Conservation (phyloP, 176 grass and related monocot species). For the Raddia guianensis region DNA sequence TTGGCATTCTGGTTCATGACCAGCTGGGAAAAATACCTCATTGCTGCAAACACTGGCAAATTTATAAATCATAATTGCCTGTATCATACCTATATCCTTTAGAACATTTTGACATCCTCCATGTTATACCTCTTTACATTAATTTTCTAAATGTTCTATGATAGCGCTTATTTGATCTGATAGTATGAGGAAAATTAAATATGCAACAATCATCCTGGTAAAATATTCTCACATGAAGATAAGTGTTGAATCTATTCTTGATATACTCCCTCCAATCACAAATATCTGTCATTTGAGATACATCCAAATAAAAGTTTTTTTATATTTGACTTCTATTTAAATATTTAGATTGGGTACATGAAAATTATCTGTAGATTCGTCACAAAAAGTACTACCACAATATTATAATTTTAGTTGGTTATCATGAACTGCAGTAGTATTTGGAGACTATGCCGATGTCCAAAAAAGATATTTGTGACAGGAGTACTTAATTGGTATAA, state of each 20-base stretch:
- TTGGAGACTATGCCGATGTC: too few relatives aligned
- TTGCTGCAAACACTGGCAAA: not conserved
- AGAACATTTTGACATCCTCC: not conserved
- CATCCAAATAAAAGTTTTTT: too few relatives aligned
- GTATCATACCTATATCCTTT: slow-evolving; percentile 16
- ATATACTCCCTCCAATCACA: not conserved
- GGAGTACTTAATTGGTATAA: too few relatives aligned
- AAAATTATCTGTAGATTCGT: too few relatives aligned
- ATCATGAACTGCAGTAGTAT: too few relatives aligned
- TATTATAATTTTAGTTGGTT: too few relatives aligned
- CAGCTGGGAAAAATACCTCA: slow-evolving; percentile 7
- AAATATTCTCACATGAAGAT: not conserved
- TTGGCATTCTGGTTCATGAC: slow-evolving; percentile 17
- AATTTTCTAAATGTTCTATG: slow-evolving; percentile 9
- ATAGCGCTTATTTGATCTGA: not conserved
- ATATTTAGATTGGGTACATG: too few relatives aligned
- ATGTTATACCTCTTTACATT: not conserved
- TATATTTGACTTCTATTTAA: too few relatives aligned
- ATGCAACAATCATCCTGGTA: not conserved
- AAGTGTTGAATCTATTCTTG: slow-evolving; percentile 5
- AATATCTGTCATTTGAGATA: too few relatives aligned
- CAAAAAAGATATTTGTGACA: too few relatives aligned
- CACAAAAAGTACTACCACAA: too few relatives aligned
- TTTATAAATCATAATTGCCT: slow-evolving; percentile 17
- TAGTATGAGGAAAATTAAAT: slow-evolving; percentile 28